Evolutionary conservation across 331 rosid species (phyloP).

Genomic region (Ulmus americana): DNA sequence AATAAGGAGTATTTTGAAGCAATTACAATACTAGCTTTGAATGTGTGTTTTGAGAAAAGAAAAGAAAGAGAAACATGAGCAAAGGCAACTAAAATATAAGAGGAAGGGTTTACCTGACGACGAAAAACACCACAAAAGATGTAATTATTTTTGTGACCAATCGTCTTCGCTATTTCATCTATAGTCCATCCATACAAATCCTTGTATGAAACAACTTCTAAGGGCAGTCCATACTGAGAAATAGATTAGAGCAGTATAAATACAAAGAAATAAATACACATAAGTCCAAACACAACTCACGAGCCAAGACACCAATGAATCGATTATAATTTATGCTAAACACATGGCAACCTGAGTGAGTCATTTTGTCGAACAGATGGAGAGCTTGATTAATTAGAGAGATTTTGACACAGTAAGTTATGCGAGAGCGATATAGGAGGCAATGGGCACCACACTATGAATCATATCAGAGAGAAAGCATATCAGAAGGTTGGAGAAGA

Average conservation of each 20-base stretch:
- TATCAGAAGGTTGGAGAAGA: constrained; percentile 29
- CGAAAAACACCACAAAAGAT: constrained; percentile 97
- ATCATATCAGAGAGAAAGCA: constrained; percentile 72
- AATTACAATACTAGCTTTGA: neutral
- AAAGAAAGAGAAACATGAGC: neutral
- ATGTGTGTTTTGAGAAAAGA: too few species aligned
- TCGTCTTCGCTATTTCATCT: constrained; percentile 77
- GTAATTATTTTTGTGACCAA: constrained; percentile 84
- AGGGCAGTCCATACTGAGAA: constrained; percentile 66
- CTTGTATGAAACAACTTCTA: constrained; percentile 72
- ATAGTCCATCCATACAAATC: constrained; percentile 93
- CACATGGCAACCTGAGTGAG: constrained; percentile 60
- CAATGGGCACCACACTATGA: constrained; percentile 65
- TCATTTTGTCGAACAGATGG: constrained; percentile 77
- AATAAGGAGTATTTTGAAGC: neutral
- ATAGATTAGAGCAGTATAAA: neutral
- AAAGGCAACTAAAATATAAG: neutral
- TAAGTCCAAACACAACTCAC: constrained; percentile 60
- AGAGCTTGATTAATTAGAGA: constrained; percentile 71
- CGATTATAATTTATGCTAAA: constrained; percentile 80
- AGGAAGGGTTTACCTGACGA: constrained; percentile 45
- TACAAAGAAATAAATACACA: too few species aligned
- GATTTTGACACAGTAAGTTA: constrained; percentile 46
- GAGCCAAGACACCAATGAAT: constrained; percentile 72
- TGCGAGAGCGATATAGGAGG: constrained; percentile 66